Conservation (phyloP, 2,329 filamentous ascomycete species). For the Colletotrichum spinosum region DNA sequence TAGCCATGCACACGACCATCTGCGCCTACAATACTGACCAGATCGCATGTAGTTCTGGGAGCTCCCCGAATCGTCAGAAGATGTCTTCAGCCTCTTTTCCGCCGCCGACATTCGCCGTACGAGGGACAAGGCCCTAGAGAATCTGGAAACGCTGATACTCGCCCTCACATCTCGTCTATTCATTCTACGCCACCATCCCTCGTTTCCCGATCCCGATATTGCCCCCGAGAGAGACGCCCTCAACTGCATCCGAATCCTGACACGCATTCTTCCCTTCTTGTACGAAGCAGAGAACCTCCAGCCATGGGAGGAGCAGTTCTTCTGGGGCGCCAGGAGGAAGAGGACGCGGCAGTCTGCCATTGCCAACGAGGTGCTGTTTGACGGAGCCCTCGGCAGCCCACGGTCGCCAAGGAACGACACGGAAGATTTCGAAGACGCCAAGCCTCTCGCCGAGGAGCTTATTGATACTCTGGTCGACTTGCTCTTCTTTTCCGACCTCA, state of each 20-base stretch:
- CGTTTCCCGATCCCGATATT: slow-evolving; percentile 87
- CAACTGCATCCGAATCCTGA: slow-evolving; percentile 94
- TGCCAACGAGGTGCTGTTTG: slow-evolving; percentile 84
- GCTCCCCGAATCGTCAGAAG: slow-evolving; percentile 92
- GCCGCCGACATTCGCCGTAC: slow-evolving; percentile 89
- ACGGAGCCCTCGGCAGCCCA: slow-evolving; percentile 69
- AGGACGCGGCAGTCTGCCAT: slow-evolving; percentile 75
- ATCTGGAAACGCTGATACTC: slow-evolving; percentile 89
- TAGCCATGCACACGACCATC: slow-evolving; percentile 40
- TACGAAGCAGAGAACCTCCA: slow-evolving; percentile 89
- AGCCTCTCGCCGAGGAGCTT: slow-evolving; percentile 91
- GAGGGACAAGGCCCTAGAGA: slow-evolving; percentile 85
- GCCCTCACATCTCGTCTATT: slow-evolving; percentile 87
- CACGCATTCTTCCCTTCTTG: slow-evolving; percentile 87
- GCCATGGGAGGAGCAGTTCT: slow-evolving; percentile 92
- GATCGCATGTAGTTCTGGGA: slow-evolving; percentile 83
- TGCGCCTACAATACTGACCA: slow-evolving; percentile 26
- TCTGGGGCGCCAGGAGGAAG: slow-evolving; percentile 84
- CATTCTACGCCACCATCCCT: slow-evolving; percentile 86
- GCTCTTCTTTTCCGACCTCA: slow-evolving; percentile 92
- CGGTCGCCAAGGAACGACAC: slow-evolving; percentile 57
- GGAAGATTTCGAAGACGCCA: slow-evolving; percentile 82
- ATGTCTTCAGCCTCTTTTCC: slow-evolving; percentile 96
- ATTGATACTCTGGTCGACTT: slow-evolving; percentile 91
- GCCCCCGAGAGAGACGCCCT: slow-evolving; percentile 89